Percentiles rank a stretch among this genome's conserved stretches.
phyloP scores from a whole-genome alignment of 441 rosid genomes.

The Viola pubescens region DNA sequence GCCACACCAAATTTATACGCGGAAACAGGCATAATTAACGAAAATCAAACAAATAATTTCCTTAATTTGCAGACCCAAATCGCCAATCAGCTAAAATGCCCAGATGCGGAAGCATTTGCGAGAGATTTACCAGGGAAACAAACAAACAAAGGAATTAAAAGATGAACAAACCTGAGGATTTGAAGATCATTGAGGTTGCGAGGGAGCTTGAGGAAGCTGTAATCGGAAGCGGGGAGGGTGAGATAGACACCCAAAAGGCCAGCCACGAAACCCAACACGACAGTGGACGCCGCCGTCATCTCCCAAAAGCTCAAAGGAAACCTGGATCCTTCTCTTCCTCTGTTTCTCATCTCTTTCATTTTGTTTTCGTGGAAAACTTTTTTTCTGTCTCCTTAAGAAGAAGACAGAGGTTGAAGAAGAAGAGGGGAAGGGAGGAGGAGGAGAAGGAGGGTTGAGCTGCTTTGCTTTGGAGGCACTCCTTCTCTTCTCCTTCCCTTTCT shows the following conservation, averaged over 20 bases:
- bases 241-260: slow-evolving; percentile 58
- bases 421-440: slow-evolving; percentile 14
- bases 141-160: background rate
- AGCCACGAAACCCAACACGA: slow-evolving; percentile 42
- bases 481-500: slow-evolving; percentile 7
- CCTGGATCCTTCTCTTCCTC: slow-evolving; percentile 20
- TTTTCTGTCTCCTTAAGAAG: slow-evolving; percentile 10
- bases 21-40: too few species aligned
- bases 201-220: slow-evolving; percentile 84
- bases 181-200: slow-evolving; percentile 78
- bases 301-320: slow-evolving; percentile 57
- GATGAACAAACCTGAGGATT: slow-evolving; percentile 53
- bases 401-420: slow-evolving; percentile 18
- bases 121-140: background rate
- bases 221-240: slow-evolving; percentile 83
- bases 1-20: too few species aligned
- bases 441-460: background rate
- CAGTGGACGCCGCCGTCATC: slow-evolving; percentile 42
- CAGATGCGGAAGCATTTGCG: background rate
- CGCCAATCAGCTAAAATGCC: too few species aligned
- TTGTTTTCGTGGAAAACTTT: background rate
- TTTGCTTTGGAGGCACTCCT: slow-evolving; percentile 35
- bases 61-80: too few species aligned
- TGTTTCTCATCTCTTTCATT: slow-evolving; percentile 5
- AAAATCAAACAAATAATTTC: too few species aligned